Base-by-base conservation (phyloP, 2,329 filamentous ascomycete genomes). In the Nemania bipapillata region DNA sequence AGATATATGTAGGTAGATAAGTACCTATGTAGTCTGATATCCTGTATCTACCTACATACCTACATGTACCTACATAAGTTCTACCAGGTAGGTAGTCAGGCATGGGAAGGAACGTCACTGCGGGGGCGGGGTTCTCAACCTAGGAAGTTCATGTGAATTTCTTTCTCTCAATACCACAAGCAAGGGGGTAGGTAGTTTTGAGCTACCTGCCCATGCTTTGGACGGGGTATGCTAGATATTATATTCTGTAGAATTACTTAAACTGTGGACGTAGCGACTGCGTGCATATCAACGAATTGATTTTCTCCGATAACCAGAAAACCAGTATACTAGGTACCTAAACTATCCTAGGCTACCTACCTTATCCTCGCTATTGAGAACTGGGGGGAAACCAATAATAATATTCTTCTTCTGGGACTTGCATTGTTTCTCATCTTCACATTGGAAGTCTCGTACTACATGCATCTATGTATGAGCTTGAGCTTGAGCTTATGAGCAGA, bases 101-200 rank as follows among this genome's bases (percentile, higher is more conserved):
- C 40, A 42, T 42, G 40, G 40, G 40, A n/a, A 15, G 30, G 52
- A 37, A 70, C 61, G 65, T 70, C 68, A 65, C 61, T 68, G 68
- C 68, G 68, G 68, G 69, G 69, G 69, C 66, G 69, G 69, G 69
- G 69, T 69, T 59, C 32, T 63, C 22, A 37, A 37, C 32, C 24
- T 15, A 24, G 35, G n/a, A 50, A 62, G 49, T 55, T 53, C 37
- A 28, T 57, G 17, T 45, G 26, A 60, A 50, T 17, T 15, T n/a
- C 24, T 20, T 45, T 57, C 54, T 8, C 54, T 1, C n/a, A 11
- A 47, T 17, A 22, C 12, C n/a, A n/a, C n/a, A n/a, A n/a, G n/a
- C n/a, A n/a, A n/a, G n/a, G n/a, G n/a, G n/a, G n/a, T n/a, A n/a
- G n/a, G n/a, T n/a, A n/a, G 26, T n/a, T 11, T 24, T 53, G 50